Conservation (phyloP, 108 stramenopile species). For the Cyclotella distinguenda region DNA sequence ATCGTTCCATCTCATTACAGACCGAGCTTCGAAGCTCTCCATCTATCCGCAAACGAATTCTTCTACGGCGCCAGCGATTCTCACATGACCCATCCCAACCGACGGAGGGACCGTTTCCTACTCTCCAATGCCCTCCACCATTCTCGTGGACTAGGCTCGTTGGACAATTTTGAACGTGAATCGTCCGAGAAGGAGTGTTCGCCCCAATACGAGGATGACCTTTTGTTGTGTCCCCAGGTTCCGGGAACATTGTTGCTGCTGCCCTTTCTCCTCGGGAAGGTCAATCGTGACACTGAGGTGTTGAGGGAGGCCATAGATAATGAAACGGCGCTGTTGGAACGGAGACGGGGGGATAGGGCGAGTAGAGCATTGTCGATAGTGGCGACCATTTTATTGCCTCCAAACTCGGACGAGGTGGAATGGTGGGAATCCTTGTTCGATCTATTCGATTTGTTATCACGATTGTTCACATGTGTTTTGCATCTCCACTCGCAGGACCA, state of each 20-base stretch:
- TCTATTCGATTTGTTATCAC: not conserved
- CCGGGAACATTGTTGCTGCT: conserved; percentile 12
- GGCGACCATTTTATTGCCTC: conserved; percentile 1
- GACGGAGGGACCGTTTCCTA: conserved; percentile 38
- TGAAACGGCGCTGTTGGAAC: conserved; percentile 7
- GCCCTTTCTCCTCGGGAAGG: conserved; percentile 22
- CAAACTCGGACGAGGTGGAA: not conserved
- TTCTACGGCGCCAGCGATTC: conserved; percentile 65
- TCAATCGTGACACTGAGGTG: not conserved
- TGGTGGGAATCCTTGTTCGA: not conserved
- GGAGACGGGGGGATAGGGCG: conserved; percentile 5
- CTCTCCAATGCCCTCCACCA: conserved; percentile 22
- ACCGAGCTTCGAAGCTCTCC: conserved; percentile 56
- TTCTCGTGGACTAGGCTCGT: conserved; percentile 33
- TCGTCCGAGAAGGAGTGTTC: conserved; percentile 12
- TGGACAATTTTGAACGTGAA: conserved; percentile 17
- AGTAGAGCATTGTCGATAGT: conserved; percentile 5
- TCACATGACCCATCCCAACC: conserved; percentile 46
- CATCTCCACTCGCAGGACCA: not conserved
- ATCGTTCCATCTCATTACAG: conserved; percentile 23
- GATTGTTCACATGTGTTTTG: not conserved
- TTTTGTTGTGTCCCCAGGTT: conserved; percentile 10
- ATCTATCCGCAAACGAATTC: conserved; percentile 47
- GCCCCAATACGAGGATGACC: conserved; percentile 37
- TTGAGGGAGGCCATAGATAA: not conserved